Evolutionary conservation across 1,284 basidiomycete genomes (phyloP).

Genomic region (Trichosporon inkin): DNA sequence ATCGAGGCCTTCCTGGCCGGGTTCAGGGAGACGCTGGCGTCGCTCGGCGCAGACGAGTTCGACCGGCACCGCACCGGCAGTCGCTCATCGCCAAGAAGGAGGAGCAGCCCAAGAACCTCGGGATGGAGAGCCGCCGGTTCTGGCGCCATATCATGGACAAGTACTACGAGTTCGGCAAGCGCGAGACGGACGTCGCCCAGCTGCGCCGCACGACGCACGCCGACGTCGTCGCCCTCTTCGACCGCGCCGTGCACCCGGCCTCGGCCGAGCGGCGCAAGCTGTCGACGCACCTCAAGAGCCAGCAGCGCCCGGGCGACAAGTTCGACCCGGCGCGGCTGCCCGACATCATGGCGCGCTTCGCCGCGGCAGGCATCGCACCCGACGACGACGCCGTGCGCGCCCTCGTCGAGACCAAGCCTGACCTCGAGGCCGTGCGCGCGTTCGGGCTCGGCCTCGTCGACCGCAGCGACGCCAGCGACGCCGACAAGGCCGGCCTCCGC

Average conservation of each 20-base stretch:
- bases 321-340: slow-evolving; percentile 65
- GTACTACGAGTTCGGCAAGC: slow-evolving; percentile 69
- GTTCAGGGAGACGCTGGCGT: slow-evolving; percentile 60
- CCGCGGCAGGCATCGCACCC: slow-evolving; percentile 56
- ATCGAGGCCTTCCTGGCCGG: slow-evolving; percentile 79
- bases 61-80: slow-evolving; percentile 62
- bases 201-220: slow-evolving; percentile 65
- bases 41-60: slow-evolving; percentile 63
- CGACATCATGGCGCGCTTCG: slow-evolving; percentile 61
- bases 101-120: slow-evolving; percentile 68
- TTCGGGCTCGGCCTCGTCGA: slow-evolving; percentile 59
- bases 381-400: slow-evolving; percentile 54
- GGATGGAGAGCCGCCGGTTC: slow-evolving; percentile 62
- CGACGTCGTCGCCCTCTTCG: slow-evolving; percentile 74
- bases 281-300: slow-evolving; percentile 73
- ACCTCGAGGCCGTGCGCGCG: slow-evolving; percentile 54
- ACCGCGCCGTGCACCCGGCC: slow-evolving; percentile 64
- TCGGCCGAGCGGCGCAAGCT: slow-evolving; percentile 69
- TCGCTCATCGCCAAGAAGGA: slow-evolving; percentile 64
- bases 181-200: slow-evolving; percentile 63
- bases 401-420: slow-evolving; percentile 56
- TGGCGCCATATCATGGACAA: slow-evolving; percentile 69
- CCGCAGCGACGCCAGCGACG: slow-evolving; percentile 34
- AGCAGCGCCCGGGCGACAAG: slow-evolving; percentile 48
- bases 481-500: slow-evolving; percentile 29